Conservation (phyloP, 2,329 filamentous ascomycete genomes). For the Fusarium brachygibbosum region DNA sequence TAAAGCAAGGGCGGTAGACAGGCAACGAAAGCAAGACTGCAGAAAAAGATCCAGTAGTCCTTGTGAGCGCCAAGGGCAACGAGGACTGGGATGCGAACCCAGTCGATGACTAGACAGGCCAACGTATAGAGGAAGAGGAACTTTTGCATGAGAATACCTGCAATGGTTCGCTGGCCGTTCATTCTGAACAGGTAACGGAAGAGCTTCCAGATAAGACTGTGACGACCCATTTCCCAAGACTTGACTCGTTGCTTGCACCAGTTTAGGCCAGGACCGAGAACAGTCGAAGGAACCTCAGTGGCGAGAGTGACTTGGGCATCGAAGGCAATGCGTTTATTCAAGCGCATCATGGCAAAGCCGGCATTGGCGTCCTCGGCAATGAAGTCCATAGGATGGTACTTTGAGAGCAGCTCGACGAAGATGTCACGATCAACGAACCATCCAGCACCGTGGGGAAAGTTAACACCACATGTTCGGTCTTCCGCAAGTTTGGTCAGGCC, state of each 20-base stretch:
- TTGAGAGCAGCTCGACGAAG: slow-evolving; percentile 4
- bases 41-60: slow-evolving; percentile 19
- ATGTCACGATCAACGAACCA: slow-evolving; percentile 17
- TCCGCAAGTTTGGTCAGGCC: slow-evolving; percentile 12
- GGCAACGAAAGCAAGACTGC: slow-evolving; percentile 5
- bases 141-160: slow-evolving; percentile 8
- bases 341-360: slow-evolving; percentile 11
- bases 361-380: slow-evolving; percentile 8
- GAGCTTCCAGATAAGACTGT: slow-evolving; percentile 28
- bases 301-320: slow-evolving; percentile 11
- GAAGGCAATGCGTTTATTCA: slow-evolving; percentile 3
- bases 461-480: slow-evolving; percentile 2
- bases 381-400: slow-evolving; percentile 15
- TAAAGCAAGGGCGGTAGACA: slow-evolving; percentile 9
- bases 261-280: slow-evolving; percentile 31
- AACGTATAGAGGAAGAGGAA: background rate
- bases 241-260: slow-evolving; percentile 41
- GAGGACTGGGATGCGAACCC: slow-evolving; percentile 2
- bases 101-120: background rate
- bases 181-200: slow-evolving; percentile 5
- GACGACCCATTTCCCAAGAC: slow-evolving; percentile 39
- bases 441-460: slow-evolving; percentile 3
- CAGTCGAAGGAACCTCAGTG: slow-evolving; percentile 1
- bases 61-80: slow-evolving; percentile 11
- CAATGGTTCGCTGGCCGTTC: background rate